Evolutionary conservation across 164 flowering plant genomes (phyloP).

Genomic region (Aristolochia californica): DNA sequence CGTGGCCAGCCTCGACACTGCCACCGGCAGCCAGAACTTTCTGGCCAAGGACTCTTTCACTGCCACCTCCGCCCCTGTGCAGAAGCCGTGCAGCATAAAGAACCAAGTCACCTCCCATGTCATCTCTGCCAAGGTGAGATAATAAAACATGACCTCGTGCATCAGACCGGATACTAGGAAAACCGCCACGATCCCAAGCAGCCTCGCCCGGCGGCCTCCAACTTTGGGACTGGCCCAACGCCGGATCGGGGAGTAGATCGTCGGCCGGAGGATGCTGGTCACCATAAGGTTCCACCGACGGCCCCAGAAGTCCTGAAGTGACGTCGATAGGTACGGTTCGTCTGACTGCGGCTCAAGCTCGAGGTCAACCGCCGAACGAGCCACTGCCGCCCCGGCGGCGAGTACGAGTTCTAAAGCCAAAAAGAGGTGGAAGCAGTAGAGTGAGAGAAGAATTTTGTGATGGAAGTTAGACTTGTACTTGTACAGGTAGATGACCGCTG

Average conservation of each 20-base stretch:
- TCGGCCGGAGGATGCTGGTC: constrained; percentile 9
- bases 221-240: not conserved
- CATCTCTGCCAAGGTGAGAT: constrained; percentile 4
- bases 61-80: constrained; percentile 5
- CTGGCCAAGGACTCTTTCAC: constrained; percentile 5
- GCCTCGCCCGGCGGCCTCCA: not conserved
- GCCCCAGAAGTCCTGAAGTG: constrained; percentile 20
- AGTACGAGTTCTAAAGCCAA: constrained; percentile 19
- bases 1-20: constrained; percentile 13
- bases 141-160: constrained; percentile 17
- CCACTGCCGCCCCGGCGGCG: constrained; percentile 3
- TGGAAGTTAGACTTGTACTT: constrained; percentile 11
- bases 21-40: constrained; percentile 8
- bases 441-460: constrained; percentile 10
- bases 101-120: constrained; percentile 18
- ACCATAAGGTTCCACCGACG: constrained; percentile 20
- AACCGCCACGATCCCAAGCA: constrained; percentile 4
- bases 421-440: constrained; percentile 24
- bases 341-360: constrained; percentile 14
- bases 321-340: constrained; percentile 13
- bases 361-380: not conserved
- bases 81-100: constrained; percentile 15
- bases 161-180: constrained; percentile 15
- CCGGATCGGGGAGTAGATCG: constrained; percentile 12
- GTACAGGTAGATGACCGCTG: constrained; percentile 6